Percentiles rank a stretch among this genome's conserved stretches.
Evolutionary conservation across 352 stramenopile genomes (phyloP).

Genomic region (Albugo laibachii): DNA sequence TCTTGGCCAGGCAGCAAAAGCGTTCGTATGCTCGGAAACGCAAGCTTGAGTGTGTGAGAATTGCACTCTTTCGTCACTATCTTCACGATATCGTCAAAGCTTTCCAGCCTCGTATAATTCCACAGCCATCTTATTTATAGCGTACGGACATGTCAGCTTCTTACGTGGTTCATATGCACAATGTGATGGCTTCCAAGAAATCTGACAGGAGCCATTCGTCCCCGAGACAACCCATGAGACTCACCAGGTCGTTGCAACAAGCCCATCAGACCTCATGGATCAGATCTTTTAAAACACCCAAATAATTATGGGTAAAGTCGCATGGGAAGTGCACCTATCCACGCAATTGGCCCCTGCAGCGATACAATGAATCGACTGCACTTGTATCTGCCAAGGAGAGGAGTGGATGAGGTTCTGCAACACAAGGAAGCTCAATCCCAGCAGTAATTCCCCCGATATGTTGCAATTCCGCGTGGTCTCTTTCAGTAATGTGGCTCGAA

Average conservation of each 20-base stretch:
- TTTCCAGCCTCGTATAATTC: slow-evolving; percentile 50
- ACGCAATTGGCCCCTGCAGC: slow-evolving; percentile 50
- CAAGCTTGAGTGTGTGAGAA: slow-evolving; percentile 57
- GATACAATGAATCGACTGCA: slow-evolving; percentile 76
- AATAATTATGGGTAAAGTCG: slow-evolving; percentile 49
- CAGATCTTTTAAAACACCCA: slow-evolving; percentile 41
- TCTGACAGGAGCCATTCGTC: slow-evolving; percentile 41
- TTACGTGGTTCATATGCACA: slow-evolving; percentile 38
- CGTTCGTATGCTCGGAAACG: slow-evolving; percentile 55
- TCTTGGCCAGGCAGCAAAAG: slow-evolving; percentile 34
- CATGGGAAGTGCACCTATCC: slow-evolving; percentile 29
- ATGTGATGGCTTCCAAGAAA: slow-evolving; percentile 28
- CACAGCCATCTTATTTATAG: slow-evolving; percentile 35
- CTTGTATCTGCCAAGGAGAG: slow-evolving; percentile 53
- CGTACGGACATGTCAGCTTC: slow-evolving; percentile 37
- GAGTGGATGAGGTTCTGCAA: slow-evolving; percentile 45
- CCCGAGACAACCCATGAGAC: slow-evolving; percentile 45
- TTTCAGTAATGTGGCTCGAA: slow-evolving; percentile 60
- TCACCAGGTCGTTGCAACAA: slow-evolving; percentile 36
- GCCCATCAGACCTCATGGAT: slow-evolving; percentile 54
- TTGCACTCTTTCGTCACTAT: slow-evolving; percentile 51
- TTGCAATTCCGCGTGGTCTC: slow-evolving; percentile 65
- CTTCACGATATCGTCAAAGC: slow-evolving; percentile 37
- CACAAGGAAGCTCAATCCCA: slow-evolving; percentile 45
- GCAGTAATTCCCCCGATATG: slow-evolving; percentile 34